Evolutionary conservation across 2,329 filamentous ascomycete species (phyloP).

Genomic region (Xylaria hypoxylon): DNA sequence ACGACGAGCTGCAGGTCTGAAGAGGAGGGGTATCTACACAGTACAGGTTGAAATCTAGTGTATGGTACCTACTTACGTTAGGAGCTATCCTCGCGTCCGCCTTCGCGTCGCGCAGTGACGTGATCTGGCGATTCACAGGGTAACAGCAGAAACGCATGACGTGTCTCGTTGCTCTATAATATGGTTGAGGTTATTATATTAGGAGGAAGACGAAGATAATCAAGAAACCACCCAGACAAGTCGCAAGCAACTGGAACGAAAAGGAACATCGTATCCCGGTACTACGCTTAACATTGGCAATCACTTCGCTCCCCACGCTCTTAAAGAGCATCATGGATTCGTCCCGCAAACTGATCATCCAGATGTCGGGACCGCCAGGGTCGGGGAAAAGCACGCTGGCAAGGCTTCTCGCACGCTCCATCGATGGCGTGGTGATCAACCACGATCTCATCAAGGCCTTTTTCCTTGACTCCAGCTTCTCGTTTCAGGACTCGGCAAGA

Average conservation of each 20-base stretch:
- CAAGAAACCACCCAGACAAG: background rate
- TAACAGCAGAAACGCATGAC: background rate
- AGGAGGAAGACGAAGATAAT: conserved; percentile 6
- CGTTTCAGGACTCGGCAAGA: conserved; percentile 50
- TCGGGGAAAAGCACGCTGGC: conserved; percentile 55
- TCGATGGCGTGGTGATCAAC: conserved; percentile 51
- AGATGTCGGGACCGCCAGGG: conserved; percentile 56
- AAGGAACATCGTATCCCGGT: background rate
- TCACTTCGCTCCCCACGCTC: background rate
- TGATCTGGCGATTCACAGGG: background rate
- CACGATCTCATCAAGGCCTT: conserved; percentile 53
- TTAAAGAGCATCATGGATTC: conserved; percentile 1
- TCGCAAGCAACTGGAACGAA: background rate
- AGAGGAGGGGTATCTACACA: conserved; percentile 13
- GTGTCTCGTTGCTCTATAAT: background rate
- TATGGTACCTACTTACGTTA: conserved; percentile 13
- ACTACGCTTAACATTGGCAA: background rate
- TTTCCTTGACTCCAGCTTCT: conserved; percentile 47
- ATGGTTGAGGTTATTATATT: conserved; percentile 4
- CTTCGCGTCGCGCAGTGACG: background rate
- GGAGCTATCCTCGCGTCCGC: background rate
- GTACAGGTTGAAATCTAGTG: conserved; percentile 7
- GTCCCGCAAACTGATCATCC: conserved; percentile 43
- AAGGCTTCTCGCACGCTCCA: conserved; percentile 44
- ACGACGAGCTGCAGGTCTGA: conserved; percentile 6